Conservation (phyloP, 2,329 filamentous ascomycete genomes). For the Grosmannia penicillata region DNA sequence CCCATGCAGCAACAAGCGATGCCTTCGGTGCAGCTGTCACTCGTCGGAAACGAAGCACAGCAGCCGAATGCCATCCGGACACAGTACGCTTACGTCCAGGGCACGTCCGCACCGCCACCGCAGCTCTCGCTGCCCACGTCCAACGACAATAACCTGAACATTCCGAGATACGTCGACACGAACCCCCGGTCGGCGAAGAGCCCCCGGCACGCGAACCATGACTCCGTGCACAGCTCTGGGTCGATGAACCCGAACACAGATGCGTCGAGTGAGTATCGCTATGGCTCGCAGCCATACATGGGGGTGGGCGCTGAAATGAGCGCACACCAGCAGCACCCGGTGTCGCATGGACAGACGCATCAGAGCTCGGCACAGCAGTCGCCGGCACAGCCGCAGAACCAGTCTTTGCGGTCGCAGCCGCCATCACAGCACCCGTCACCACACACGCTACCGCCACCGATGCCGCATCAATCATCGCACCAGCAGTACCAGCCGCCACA, state of each 20-base stretch:
- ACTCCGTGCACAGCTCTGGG: conserved; percentile 34
- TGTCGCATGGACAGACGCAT: conserved; percentile 2
- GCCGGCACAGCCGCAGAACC: conserved; percentile 3
- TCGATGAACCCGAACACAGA: conserved; percentile 32
- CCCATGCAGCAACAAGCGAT: conserved; percentile 37
- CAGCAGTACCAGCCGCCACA: conserved; percentile 1
- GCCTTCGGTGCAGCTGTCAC: conserved; percentile 36
- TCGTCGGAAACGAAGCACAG: conserved; percentile 33
- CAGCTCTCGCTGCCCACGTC: conserved; percentile 30
- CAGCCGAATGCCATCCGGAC: conserved; percentile 30
- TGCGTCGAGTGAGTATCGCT: conserved; percentile 39
- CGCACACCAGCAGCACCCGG: conserved; percentile 15
- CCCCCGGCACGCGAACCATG: conserved; percentile 37
- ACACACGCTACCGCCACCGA: conserved; percentile 6
- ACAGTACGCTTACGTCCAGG: conserved; percentile 39
- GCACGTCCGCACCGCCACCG: conserved; percentile 33
- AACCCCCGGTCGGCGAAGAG: conserved; percentile 41
- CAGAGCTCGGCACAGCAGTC: not conserved
- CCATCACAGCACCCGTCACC: conserved; percentile 7
- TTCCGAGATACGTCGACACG: conserved; percentile 42
- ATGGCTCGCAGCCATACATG: conserved; percentile 30
- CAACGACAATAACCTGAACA: conserved; percentile 27
- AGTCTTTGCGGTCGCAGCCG: conserved; percentile 4
- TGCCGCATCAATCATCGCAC: conserved; percentile 6
- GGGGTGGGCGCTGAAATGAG: conserved; percentile 21